Percentiles rank a stretch among this genome's conserved stretches.
phyloP scores from a whole-genome alignment of 2,329 filamentous ascomycete genomes.

The Zalaria obscura region DNA sequence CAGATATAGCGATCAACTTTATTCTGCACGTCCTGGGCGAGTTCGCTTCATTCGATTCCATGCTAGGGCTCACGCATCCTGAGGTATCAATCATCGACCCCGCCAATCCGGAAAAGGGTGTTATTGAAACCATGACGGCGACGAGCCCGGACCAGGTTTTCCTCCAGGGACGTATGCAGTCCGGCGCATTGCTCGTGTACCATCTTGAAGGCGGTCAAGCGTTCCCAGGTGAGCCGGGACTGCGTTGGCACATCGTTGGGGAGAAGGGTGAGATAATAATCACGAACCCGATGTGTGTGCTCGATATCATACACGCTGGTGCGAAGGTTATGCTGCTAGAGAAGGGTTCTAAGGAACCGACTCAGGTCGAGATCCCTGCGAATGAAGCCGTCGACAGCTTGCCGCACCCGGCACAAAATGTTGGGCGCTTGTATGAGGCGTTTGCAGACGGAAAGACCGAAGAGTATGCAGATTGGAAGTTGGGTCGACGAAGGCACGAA shows the following conservation, averaged over 20 bases:
- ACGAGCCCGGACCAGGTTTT: conserved; percentile 31
- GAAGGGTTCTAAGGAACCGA: not conserved
- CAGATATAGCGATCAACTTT: not conserved
- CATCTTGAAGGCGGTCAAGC: conserved; percentile 35
- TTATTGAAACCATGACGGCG: conserved; percentile 1
- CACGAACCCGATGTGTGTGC: not conserved
- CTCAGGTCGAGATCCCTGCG: conserved; percentile 1
- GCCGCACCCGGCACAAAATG: conserved; percentile 3
- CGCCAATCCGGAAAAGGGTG: conserved; percentile 1
- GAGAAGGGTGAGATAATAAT: conserved; percentile 20
- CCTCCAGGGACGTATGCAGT: conserved; percentile 24
- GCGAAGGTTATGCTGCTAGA: conserved; percentile 1
- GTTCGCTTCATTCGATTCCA: conserved; percentile 22
- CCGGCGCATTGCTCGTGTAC: conserved; percentile 28
- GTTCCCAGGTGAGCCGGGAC: conserved; percentile 32
- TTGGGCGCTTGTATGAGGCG: conserved; percentile 3
- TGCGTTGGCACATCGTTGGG: conserved; percentile 38
- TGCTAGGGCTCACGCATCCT: conserved; percentile 33
- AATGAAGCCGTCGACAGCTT: not conserved
- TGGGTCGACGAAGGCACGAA: conserved; percentile 2
- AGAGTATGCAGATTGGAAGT: conserved; percentile 3
- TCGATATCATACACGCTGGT: conserved; percentile 3
- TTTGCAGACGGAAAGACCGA: conserved; percentile 2
- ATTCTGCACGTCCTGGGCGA: conserved; percentile 2
- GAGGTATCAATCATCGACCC: conserved; percentile 18